Evolutionary conservation across 495 filamentous ascomycete species (phyloP).

Genomic region (Penicillium odoratum): DNA sequence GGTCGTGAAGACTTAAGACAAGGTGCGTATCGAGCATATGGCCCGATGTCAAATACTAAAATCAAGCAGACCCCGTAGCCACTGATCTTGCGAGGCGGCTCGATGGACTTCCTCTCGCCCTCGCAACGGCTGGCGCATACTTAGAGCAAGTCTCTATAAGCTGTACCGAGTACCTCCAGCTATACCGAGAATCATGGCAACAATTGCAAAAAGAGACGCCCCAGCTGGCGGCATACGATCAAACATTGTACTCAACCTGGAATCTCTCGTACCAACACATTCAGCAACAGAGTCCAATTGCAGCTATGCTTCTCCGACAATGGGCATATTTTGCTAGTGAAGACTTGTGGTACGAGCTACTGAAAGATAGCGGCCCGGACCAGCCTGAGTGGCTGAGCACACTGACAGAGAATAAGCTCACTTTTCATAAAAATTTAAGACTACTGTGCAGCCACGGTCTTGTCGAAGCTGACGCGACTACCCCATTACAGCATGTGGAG

Average conservation of each 20-base stretch:
- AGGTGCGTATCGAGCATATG: background rate
- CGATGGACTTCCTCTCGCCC: slow-evolving; percentile 1
- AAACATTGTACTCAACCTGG: slow-evolving; percentile 1
- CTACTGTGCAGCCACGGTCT: background rate
- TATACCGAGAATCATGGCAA: background rate
- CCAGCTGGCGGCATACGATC: background rate
- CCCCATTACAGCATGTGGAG: background rate
- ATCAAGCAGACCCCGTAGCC: background rate
- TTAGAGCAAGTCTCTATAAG: background rate
- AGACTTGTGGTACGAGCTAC: slow-evolving; percentile 2
- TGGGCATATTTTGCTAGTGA: slow-evolving; percentile 2
- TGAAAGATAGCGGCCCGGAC: background rate
- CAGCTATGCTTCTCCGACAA: slow-evolving; percentile 3
- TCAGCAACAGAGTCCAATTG: background rate
- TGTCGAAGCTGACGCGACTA: background rate
- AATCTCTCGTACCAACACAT: background rate
- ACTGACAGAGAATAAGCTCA: background rate
- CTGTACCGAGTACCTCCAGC: background rate
- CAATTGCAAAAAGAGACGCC: background rate
- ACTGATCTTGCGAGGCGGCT: background rate
- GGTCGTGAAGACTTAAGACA: background rate
- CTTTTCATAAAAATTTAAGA: background rate
- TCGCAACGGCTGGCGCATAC: slow-evolving; percentile 3
- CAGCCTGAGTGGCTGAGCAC: background rate
- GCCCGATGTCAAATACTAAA: background rate